phyloP scores from a whole-genome alignment of 306 rosid genomes.

The Castanea mollissima region DNA sequence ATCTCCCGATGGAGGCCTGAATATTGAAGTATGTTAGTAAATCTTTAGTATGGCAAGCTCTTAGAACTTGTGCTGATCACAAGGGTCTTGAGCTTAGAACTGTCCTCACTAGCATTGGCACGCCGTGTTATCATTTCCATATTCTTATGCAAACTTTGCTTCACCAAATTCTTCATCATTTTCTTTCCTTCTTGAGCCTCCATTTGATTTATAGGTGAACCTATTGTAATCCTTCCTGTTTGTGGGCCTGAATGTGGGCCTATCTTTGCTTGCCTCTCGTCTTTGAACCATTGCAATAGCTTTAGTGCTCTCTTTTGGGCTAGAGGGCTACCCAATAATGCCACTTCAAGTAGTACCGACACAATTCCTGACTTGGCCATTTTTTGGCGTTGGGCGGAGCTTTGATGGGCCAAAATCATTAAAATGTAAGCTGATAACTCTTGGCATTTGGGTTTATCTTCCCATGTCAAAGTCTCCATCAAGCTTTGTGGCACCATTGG shows the following conservation, averaged over 20 bases:
- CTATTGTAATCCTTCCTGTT: conserved; percentile 55
- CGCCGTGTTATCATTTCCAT: conserved; percentile 79
- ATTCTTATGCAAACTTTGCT: conserved; percentile 74
- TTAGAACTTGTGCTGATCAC: conserved; percentile 90
- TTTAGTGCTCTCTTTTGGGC: conserved; percentile 91
- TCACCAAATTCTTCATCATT: conserved; percentile 91
- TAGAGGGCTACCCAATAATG: conserved; percentile 69
- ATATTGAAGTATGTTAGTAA: background rate
- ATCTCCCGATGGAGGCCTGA: background rate
- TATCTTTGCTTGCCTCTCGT: conserved; percentile 68
- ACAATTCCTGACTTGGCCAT: conserved; percentile 77
- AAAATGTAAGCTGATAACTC: conserved; percentile 76
- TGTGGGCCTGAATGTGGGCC: conserved; percentile 98
- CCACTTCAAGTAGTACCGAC: conserved; percentile 69
- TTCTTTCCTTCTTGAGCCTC: conserved; percentile 68
- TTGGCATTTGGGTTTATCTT: conserved; percentile 71
- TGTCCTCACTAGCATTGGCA: conserved; percentile 59
- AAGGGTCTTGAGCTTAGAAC: conserved; percentile 59
- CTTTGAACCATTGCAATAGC: conserved; percentile 81
- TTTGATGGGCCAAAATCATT: conserved; percentile 91
- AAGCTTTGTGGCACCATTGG: conserved; percentile 55
- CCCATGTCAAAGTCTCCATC: conserved; percentile 86
- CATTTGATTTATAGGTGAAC: conserved; percentile 53
- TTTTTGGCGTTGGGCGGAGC: conserved; percentile 71
- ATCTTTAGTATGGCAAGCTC: conserved; percentile 68